A percentile compares a stretch with the other conserved stretches of the same genome.
These are phyloP conservation scores for Ophiostoma triangulosporum DNA, from an alignment of 2,329 filamentous ascomycete species.

Conservation along the genomic window DNA sequence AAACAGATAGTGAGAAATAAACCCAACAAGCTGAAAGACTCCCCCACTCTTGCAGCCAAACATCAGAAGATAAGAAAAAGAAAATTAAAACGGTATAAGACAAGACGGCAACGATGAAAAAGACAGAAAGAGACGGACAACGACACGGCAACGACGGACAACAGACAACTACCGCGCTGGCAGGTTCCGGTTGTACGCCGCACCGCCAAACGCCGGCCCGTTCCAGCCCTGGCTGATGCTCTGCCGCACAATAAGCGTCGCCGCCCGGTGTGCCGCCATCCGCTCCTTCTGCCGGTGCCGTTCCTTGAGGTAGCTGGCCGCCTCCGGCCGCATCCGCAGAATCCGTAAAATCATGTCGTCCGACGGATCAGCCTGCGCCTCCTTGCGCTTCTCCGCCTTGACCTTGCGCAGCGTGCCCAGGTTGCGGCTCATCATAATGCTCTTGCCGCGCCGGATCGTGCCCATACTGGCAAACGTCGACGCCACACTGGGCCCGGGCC, in stretches of 20 bases:
- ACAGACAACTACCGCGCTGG: slow-evolving; percentile 28
- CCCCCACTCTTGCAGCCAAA: background rate
- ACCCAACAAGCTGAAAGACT: background rate
- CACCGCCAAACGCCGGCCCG: slow-evolving; percentile 26
- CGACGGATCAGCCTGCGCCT: slow-evolving; percentile 89
- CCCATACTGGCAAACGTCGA: slow-evolving; percentile 53
- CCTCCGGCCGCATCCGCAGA: slow-evolving; percentile 86
- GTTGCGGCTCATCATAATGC: slow-evolving; percentile 88
- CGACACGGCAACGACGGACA: no score
- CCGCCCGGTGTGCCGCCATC: slow-evolving; percentile 76
- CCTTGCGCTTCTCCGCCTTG: slow-evolving; percentile 90
- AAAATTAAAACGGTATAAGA: background rate
- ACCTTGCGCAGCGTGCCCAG: slow-evolving; percentile 91
- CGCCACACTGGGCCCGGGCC: slow-evolving; percentile 27
- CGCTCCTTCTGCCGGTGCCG: slow-evolving; percentile 87
- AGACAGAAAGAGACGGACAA: background rate
- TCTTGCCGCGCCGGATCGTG: slow-evolving; percentile 53
- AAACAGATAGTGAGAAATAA: background rate
- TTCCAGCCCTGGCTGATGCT: slow-evolving; percentile 53
- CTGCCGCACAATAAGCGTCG: slow-evolving; percentile 87
- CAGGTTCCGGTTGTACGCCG: slow-evolving; percentile 29
- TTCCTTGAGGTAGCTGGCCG: slow-evolving; percentile 74
- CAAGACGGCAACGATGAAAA: no score
- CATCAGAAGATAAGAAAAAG: background rate
- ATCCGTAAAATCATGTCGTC: slow-evolving; percentile 98